A percentile compares a stretch with the other conserved stretches of the same genome.
Conservation (phyloP, 306 rosid species). For the Acacia acuminata region DNA sequence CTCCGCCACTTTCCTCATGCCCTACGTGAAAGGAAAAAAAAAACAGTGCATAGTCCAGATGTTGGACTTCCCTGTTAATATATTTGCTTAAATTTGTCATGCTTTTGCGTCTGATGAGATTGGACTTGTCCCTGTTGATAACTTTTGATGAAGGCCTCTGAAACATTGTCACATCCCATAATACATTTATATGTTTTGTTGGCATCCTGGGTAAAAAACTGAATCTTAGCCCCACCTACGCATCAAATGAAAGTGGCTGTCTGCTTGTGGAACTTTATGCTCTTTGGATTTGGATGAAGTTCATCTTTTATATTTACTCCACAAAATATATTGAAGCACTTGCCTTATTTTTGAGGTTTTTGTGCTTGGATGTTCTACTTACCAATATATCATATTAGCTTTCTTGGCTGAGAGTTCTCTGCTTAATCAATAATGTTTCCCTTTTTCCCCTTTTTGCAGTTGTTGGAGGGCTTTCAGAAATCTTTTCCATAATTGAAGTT, state of each 20-base stretch:
- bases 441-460: conserved; percentile 37
- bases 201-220: not conserved
- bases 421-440: conserved; percentile 14
- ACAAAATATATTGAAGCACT: too few species aligned
- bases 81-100: not conserved
- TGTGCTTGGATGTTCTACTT: not conserved
- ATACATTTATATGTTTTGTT: not conserved
- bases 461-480: conserved; percentile 68
- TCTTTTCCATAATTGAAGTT: conserved; percentile 65
- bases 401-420: not conserved
- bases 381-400: not conserved
- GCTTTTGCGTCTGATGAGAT: not conserved
- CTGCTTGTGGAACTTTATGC: not conserved
- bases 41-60: too few species aligned
- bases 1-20: not conserved
- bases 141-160: not conserved
- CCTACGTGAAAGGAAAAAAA: not conserved
- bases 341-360: too few species aligned
- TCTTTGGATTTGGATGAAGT: not conserved
- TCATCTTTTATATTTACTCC: not conserved
- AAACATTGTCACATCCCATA: not conserved
- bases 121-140: not conserved
- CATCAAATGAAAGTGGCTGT: not conserved
- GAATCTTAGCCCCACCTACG: not conserved
- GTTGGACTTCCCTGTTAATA: not conserved